Evolutionary conservation across 208 protist genomes (phyloP), one percentile per base, ranked within the genome.

Genomic region (Blastocrithidia nonstop): DNA sequence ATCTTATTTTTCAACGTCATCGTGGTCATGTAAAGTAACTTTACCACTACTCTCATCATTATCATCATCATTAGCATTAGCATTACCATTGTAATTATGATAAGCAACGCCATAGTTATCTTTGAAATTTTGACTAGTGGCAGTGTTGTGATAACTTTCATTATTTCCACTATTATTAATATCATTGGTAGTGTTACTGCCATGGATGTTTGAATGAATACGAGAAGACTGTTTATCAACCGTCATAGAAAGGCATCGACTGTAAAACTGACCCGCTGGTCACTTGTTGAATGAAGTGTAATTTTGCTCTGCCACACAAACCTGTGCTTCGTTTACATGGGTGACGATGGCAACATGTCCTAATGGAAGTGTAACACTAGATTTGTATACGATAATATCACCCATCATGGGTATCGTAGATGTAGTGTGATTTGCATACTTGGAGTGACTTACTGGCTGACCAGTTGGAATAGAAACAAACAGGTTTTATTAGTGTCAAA

Each of bases 261-360:
- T 82, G 61, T 57, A 84, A 17, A 56, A 51, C 37, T 51, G 37
- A n/a, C 54, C 62, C 20, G 52, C 22, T 3, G 59, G 45, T 72
- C 71, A 89, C 41, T 35, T 26, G 43, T 66, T 50, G 46, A 78
- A 85, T n/a, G n/a, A n/a, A 13, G 56, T 66, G 22, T 80, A 51
- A 44, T 82, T 85, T 46, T 89, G 74, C 62, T 89, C 79, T 6
- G 74, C 71, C 13, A 83, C 47, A 8, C 60, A 49, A 33, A 85
- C 52, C 31, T 43, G 24, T 11, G 48, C 47, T 8, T 53, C 33
- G 7, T 32, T 32, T 20, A 65, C 45, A 27, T 73, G 61, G 15
- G 55, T 71, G 13, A 85, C 71, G 25, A 83, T 49, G 8, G 68
- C 74, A 3, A 72, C 59, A 50, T 85, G 74, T 15, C 71, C 79